A percentile compares a stretch with the other conserved stretches of the same genome.
These are phyloP conservation scores for Daucus carota DNA, from an alignment of 129 eudicot genomes.

Conservation along the genomic window DH1_v3.0 NC_030385.2:6232501-6233000, in stretches of 20 bases:
- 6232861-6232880: background rate
- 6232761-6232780: background rate
- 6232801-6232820: background rate
- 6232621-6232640: background rate
- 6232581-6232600: background rate
- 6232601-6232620: background rate
- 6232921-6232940: background rate
- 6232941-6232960: background rate
- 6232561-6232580: background rate
- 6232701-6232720: background rate
- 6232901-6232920: background rate
- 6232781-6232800: background rate
- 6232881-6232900: background rate
- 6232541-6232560: background rate
- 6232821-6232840: background rate
- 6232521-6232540: background rate
- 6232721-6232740: background rate
- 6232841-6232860: background rate
- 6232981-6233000: background rate
- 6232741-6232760: background rate
- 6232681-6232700: background rate
- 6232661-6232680: background rate
- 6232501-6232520: background rate
- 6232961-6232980: background rate
- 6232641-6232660: background rate